Percentiles rank a stretch among this genome's conserved stretches.
These are phyloP conservation scores for Pythium chondricola DNA, from an alignment of 352 stramenopile species.

Conservation along the genomic window DNA sequence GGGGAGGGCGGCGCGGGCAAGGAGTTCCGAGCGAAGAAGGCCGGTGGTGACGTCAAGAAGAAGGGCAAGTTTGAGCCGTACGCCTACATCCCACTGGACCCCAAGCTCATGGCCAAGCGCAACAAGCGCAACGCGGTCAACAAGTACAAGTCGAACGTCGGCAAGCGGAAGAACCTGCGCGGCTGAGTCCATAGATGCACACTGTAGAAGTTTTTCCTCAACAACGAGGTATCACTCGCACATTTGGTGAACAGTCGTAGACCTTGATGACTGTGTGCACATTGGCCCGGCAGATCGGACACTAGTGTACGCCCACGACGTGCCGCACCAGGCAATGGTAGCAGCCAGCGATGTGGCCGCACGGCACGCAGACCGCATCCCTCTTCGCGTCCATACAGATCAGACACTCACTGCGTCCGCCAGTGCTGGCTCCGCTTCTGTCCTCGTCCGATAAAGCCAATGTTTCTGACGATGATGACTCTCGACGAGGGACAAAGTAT, in stretches of 20 bases:
- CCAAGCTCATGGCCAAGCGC: slow-evolving; percentile 90
- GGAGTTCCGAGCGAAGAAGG: slow-evolving; percentile 95
- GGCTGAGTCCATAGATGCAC: neutral
- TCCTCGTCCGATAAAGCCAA: too few species aligned
- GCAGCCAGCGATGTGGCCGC: slow-evolving; percentile 56
- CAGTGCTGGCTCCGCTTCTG: neutral
- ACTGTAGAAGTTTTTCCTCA: neutral
- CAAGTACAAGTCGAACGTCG: slow-evolving; percentile 70
- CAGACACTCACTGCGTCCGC: slow-evolving; percentile 29
- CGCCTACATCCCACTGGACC: slow-evolving; percentile 96
- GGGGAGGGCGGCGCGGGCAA: slow-evolving; percentile 60
- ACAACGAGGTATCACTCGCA: neutral
- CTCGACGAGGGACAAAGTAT: too few species aligned
- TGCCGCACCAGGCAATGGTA: slow-evolving; percentile 35
- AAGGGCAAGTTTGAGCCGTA: slow-evolving; percentile 97
- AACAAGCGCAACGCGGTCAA: slow-evolving; percentile 80
- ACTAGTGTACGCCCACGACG: slow-evolving; percentile 20
- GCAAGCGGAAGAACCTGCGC: slow-evolving; percentile 54
- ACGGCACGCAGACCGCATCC: slow-evolving; percentile 59
- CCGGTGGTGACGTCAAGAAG: slow-evolving; percentile 94
- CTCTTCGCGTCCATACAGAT: slow-evolving; percentile 49
- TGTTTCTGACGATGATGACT: too few species aligned
- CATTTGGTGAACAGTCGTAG: slow-evolving; percentile 19
- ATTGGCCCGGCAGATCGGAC: slow-evolving; percentile 37
- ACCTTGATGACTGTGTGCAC: slow-evolving; percentile 38